A percentile compares a stretch with the other conserved stretches of the same genome.
Evolutionary conservation across 257 asterid species (phyloP).

Genomic region (Ligustrum vulgare): DNA sequence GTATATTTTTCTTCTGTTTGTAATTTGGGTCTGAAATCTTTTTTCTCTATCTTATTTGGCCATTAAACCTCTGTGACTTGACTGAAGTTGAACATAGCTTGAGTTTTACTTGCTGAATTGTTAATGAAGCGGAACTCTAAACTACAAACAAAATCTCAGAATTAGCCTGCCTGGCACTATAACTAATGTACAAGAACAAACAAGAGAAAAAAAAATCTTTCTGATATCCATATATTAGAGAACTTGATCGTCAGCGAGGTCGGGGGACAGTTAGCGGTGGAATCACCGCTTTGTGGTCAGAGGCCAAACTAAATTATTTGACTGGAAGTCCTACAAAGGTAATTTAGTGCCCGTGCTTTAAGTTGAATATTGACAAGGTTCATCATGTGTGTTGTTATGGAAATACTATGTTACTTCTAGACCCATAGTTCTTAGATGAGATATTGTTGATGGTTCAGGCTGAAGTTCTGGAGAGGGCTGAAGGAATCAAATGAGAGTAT

Average conservation of each 20-base stretch:
- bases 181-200: conserved; percentile 97
- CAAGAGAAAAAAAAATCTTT: conserved; percentile 89
- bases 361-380: conserved; percentile 17
- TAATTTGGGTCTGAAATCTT: background rate
- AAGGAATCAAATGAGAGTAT: conserved; percentile 91
- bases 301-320: conserved; percentile 74
- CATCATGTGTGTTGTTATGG: background rate
- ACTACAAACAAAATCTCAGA: conserved; percentile 96
- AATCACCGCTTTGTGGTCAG: conserved; percentile 95
- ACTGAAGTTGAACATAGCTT: background rate
- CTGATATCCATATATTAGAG: conserved; percentile 92
- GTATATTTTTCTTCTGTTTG: background rate
- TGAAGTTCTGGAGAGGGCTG: conserved; percentile 77
- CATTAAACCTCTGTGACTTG: background rate
- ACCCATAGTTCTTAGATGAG: conserved; percentile 20
- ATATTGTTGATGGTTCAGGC: conserved; percentile 45
- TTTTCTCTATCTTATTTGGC: conserved; percentile 17
- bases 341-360: conserved; percentile 23
- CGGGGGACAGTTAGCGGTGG: conserved; percentile 98
- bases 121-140: conserved; percentile 84
- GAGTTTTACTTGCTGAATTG: conserved; percentile 15
- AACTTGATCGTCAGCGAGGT: conserved; percentile 94
- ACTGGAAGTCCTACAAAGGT: conserved; percentile 97
- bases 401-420: background rate
- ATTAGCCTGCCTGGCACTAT: conserved; percentile 89